These are phyloP conservation scores for Colletotrichum tabaci DNA, from an alignment of 2,329 filamentous ascomycete genomes.

Conservation along the genomic window DNA sequence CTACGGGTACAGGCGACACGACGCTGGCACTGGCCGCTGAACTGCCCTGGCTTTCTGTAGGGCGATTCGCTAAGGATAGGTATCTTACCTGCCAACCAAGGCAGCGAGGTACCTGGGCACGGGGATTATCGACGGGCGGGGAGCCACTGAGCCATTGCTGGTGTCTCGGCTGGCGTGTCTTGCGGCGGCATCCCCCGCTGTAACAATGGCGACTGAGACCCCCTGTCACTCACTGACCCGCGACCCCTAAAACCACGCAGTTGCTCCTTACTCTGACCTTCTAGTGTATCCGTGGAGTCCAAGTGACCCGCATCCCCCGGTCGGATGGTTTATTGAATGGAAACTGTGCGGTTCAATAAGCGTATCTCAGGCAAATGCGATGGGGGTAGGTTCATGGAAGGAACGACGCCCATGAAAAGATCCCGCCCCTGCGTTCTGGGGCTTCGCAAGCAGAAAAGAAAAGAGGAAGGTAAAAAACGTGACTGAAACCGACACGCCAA, in stretches of 20 bases:
- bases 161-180: constrained; percentile 22
- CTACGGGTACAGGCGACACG: too few species aligned
- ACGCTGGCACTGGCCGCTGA: not conserved
- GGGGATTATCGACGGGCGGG: too few species aligned
- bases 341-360: too few species aligned
- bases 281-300: constrained; percentile 2
- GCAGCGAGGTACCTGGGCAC: too few species aligned
- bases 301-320: too few species aligned
- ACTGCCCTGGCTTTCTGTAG: not conserved
- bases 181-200: constrained; percentile 34
- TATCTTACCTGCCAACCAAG: too few species aligned
- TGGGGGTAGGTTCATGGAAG: too few species aligned
- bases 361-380: too few species aligned
- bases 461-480: not conserved
- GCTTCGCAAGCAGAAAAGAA: too few species aligned
- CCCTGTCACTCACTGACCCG: not conserved
- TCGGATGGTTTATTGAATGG: too few species aligned
- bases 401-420: too few species aligned
- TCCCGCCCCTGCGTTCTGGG: too few species aligned
- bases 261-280: constrained; percentile 8
- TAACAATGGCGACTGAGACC: not conserved
- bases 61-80: not conserved
- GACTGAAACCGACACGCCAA: constrained; percentile 30
- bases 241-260: constrained; percentile 29
- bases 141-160: not conserved